Conservation (phyloP, 371 early-diverging fungal species). For the Entomophthora muscae region DNA sequence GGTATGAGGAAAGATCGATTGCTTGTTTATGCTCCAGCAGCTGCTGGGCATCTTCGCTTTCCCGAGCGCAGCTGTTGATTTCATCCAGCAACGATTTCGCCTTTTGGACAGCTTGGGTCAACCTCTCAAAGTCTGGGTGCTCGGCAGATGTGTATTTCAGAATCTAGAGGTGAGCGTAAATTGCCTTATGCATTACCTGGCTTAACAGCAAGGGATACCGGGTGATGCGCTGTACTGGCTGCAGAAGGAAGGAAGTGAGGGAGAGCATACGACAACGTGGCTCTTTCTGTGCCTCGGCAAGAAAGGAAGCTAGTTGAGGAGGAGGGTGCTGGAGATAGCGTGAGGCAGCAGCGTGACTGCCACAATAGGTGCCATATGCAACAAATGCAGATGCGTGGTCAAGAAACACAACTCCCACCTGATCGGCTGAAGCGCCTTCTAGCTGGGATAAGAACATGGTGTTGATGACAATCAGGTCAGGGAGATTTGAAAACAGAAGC, state of each 20-base stretch:
- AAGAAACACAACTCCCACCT: conserved; percentile 41
- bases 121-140: conserved; percentile 56
- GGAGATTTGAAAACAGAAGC: conserved; percentile 39
- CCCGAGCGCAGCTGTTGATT: conserved; percentile 62
- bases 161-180: conserved; percentile 22
- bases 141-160: conserved; percentile 62
- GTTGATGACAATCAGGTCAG: conserved; percentile 46
- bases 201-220: conserved; percentile 77
- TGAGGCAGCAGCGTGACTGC: conserved; percentile 38
- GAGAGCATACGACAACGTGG: conserved; percentile 63
- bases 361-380: conserved; percentile 44
- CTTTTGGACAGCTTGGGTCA: conserved; percentile 45
- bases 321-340: conserved; percentile 40
- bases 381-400: conserved; percentile 34
- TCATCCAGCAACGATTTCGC: conserved; percentile 47
- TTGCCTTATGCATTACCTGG: conserved; percentile 24
- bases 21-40: conserved; percentile 44
- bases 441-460: conserved; percentile 47
- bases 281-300: neutral
- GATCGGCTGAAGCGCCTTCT: conserved; percentile 34
- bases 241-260: conserved; percentile 66
- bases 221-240: conserved; percentile 88
- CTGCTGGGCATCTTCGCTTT: conserved; percentile 49
- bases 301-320: conserved; percentile 19
- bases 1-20: conserved; percentile 43